Base-by-base conservation (phyloP, 2,329 filamentous ascomycete genomes). In the Fusarium sp. region DNA sequence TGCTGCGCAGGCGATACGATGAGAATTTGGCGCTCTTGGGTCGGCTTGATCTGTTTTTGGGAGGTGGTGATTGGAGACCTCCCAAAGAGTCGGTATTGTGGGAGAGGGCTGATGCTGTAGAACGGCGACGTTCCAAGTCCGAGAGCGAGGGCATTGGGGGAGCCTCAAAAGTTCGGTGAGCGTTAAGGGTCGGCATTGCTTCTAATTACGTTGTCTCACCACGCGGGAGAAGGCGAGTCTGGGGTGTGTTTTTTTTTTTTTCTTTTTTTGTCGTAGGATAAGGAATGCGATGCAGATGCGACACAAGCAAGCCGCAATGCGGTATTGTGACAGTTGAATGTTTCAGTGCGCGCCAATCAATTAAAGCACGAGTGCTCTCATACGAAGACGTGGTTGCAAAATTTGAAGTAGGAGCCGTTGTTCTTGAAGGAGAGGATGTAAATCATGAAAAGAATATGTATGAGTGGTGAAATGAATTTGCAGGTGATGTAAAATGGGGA, bases 1-100 rank as follows among this genome's bases (percentile, higher is more conserved):
- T 83, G 70, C 82, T 83, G 50, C 82, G 79, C 38, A 84, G 73
- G 37, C 73, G 73, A 40, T 74, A 74, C 3, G 74, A 65, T 6
- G 71, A 72, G 61, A 75, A 75, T 50, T 75, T 75, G 41, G 73
- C 73, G 62, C 73, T 75, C 57, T 74, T 72, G n/a, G 73, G 73
- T 11, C 73, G 72, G 38, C 54, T 59, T 33, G 65, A 64, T 53
- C 72, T 75, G 36, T 62, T 52, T 38, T 57, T 69, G n/a, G 72
- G 45, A 10, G 62, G 72, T 28, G 70, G 71, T 37, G 73, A 57
- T 18, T 70, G 70, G 16, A 69, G 55, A 26, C 71, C 66, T 38
- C 70, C 64, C 42, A 72, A 36, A 8, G 69, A 63, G 12, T 72
- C 71, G 49, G 49, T n/a, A 34, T 63, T 66, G n/a, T 63, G 52